Percentiles rank a stretch among this genome's conserved stretches.
Conservation (phyloP, 2,329 filamentous ascomycete genomes). For the Penicillium vulpinum region DNA sequence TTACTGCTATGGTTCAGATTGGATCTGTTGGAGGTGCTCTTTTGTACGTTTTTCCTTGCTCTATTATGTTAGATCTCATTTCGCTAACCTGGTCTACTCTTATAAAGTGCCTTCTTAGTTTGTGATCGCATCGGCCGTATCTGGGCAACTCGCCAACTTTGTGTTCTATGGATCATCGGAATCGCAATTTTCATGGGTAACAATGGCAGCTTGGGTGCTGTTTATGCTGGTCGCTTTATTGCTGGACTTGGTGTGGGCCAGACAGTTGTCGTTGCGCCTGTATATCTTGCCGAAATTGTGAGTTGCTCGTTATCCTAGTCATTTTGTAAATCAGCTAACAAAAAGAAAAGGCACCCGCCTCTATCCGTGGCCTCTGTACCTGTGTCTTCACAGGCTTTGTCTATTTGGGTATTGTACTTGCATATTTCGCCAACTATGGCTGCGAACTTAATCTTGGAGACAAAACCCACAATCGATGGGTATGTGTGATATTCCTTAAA, state of each 20-base stretch:
- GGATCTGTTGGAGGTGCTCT: constrained; percentile 72
- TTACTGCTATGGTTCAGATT: constrained; percentile 79
- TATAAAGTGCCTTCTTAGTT: constrained; percentile 48
- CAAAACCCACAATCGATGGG: constrained; percentile 51
- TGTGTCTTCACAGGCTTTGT: constrained; percentile 70
- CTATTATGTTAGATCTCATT: not conserved
- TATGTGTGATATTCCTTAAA: constrained; percentile 35
- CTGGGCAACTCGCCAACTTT: constrained; percentile 44
- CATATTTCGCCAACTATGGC: constrained; percentile 74
- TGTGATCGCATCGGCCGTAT: constrained; percentile 51
- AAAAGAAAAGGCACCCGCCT: constrained; percentile 54
- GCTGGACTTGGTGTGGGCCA: constrained; percentile 47
- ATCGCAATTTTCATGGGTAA: constrained; percentile 48
- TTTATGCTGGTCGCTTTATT: constrained; percentile 48
- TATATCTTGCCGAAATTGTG: constrained; percentile 71
- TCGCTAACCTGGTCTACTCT: not conserved
- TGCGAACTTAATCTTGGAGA: constrained; percentile 53
- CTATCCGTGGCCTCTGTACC: constrained; percentile 71
- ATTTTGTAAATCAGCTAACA: not conserved
- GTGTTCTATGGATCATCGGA: constrained; percentile 45
- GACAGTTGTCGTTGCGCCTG: constrained; percentile 54
- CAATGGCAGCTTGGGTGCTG: constrained; percentile 39
- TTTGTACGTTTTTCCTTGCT: constrained; percentile 43
- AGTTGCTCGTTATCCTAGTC: constrained; percentile 4
- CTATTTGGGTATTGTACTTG: constrained; percentile 68